Evolutionary conservation across 768 basidiomycete genomes (phyloP), one percentile per base, ranked within the genome.

Genomic region (Symmetrospora coprosmae): DNA sequence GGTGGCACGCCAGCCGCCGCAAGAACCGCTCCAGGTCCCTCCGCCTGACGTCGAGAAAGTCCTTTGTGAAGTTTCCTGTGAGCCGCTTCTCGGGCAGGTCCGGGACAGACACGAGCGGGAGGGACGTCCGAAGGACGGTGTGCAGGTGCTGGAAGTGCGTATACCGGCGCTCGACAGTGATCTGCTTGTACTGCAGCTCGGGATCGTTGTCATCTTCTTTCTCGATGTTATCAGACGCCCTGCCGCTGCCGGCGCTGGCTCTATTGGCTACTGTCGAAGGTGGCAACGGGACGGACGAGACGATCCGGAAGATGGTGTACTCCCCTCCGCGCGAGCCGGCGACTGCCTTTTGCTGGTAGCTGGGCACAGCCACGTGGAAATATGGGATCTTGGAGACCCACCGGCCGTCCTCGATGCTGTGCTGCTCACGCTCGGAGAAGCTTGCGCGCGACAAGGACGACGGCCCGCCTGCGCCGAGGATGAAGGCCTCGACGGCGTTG

Each of bases 1-100:
- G 84, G 71, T 89, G 87, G 34, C 83, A 75, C 27, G 82, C 80
- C 37, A 89, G 74, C 49, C 80, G 77, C 31, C 75, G 76, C 14
- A 89, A 75, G 70, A 88, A 91, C 38, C 84, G 75, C 70, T 88
- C 86, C 41, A 91, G 75, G 69, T 89, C 86, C 2, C 85, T 81
- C 39, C 86, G 74, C 34, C 87, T 75, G 11, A 84, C 84, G 69
- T 89, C 86, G 5, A 91, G 81, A 65, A 90, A 88, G 52, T 83
- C 85, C 19, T 79, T 78, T 61, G 78, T 84, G 70, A 89, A 88
- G 8, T 86, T 76, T 1, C 85, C 85, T 0, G 85, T 77, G 64
- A 89, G 87, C 65, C 85, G 83, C 68, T 88, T 88, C 70, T 87
- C 86, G 0, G 87, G 87, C 7, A 90, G 76, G 0, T 85, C 84